These are phyloP conservation scores for Clavariopsis aquatica DNA, from an alignment of 495 filamentous ascomycete genomes.

Conservation along the genomic window DNA sequence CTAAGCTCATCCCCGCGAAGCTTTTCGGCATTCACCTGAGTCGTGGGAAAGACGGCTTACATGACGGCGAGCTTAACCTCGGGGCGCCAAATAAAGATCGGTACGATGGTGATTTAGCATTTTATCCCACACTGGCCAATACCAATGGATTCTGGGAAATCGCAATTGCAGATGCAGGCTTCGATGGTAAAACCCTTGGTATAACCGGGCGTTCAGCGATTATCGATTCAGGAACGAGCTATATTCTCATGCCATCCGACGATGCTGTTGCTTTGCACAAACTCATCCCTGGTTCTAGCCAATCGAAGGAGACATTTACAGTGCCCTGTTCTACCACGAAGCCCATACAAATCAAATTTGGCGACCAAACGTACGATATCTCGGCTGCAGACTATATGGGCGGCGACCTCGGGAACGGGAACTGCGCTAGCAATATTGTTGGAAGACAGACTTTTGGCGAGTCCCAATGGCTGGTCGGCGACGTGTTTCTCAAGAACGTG, in stretches of 20 bases:
- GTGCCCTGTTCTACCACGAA: conserved; percentile 70
- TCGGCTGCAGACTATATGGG: conserved; percentile 71
- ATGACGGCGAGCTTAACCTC: conserved; percentile 76
- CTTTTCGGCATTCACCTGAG: conserved; percentile 69
- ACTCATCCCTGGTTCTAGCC: conserved; percentile 60
- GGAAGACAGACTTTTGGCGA: conserved; percentile 49
- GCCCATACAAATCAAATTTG: conserved; percentile 56
- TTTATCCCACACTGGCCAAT: conserved; percentile 52
- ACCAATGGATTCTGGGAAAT: conserved; percentile 63
- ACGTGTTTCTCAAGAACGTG: conserved; percentile 88
- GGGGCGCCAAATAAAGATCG: conserved; percentile 66
- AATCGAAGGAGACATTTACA: conserved; percentile 57
- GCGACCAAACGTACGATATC: conserved; percentile 62
- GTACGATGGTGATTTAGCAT: conserved; percentile 67
- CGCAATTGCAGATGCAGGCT: conserved; percentile 60
- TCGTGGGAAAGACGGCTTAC: conserved; percentile 60
- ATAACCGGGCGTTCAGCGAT: conserved; percentile 60
- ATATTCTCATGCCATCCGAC: conserved; percentile 63
- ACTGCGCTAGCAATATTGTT: conserved; percentile 67
- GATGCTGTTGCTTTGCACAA: conserved; percentile 68
- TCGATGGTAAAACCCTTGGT: conserved; percentile 56
- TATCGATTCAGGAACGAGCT: conserved; percentile 82
- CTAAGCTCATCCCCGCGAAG: conserved; percentile 61
- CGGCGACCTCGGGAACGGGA: conserved; percentile 40
- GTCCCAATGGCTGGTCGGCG: conserved; percentile 73